These are phyloP conservation scores for Hansenula sp. DNA, from an alignment of 1,139 yeast species.

Conservation along the genomic window DNA sequence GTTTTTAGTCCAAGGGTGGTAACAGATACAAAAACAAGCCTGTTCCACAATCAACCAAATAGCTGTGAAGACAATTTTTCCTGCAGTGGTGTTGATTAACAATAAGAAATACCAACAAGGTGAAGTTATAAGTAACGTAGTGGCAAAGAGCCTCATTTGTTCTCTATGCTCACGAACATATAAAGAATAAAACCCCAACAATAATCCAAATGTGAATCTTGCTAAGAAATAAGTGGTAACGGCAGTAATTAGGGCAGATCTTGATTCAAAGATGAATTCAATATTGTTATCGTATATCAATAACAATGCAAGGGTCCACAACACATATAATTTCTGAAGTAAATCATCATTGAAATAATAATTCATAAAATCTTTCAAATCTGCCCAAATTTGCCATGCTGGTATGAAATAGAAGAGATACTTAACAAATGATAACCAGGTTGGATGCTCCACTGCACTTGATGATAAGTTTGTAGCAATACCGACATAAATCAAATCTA, in stretches of 20 bases:
- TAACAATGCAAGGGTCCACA: conserved; percentile 52
- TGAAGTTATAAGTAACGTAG: conserved; percentile 30
- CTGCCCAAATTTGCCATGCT: conserved; percentile 63
- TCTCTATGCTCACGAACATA: conserved; percentile 50
- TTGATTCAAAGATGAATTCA: conserved; percentile 28
- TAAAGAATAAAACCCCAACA: conserved; percentile 42
- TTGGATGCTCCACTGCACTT: conserved; percentile 51
- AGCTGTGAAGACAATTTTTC: conserved; percentile 44
- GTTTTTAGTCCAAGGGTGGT: conserved; percentile 47
- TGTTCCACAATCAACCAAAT: conserved; percentile 42
- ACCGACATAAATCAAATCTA: conserved; percentile 64
- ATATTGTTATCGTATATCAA: conserved; percentile 53
- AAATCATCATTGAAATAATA: conserved; percentile 63
- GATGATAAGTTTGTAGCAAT: conserved; percentile 60
- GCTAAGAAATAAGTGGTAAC: conserved; percentile 48
- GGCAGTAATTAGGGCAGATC: conserved; percentile 35
- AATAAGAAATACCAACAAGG: conserved; percentile 43
- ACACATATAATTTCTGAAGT: conserved; percentile 47
- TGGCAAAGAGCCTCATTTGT: conserved; percentile 45
- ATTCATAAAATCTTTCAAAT: conserved; percentile 61
- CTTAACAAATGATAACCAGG: conserved; percentile 42
- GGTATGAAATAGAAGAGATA: conserved; percentile 53
- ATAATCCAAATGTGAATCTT: conserved; percentile 35
- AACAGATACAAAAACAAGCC: conserved; percentile 29
- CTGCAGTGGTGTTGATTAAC: conserved; percentile 38